These are phyloP conservation scores for Salix viminalis DNA, from an alignment of 345 rosid species.

Conservation along the genomic window DNA sequence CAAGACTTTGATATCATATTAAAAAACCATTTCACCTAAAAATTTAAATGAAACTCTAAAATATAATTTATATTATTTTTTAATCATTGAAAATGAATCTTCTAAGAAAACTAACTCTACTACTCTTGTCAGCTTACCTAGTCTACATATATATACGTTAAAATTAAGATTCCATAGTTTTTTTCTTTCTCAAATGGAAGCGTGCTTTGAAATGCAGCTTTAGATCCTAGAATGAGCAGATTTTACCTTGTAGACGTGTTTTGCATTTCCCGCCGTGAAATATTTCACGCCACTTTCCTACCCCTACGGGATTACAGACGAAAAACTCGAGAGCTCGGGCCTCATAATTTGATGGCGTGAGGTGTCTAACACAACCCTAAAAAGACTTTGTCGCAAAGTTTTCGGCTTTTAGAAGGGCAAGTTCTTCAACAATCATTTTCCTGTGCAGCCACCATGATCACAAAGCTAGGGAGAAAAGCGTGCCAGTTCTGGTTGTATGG, in stretches of 20 bases:
- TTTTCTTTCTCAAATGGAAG: no score
- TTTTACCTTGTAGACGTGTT: no score
- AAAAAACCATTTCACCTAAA: rapidly evolving
- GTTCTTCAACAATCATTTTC: background rate
- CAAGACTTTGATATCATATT: rapidly evolving
- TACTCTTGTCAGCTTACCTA: no score
- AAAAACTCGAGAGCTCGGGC: no score
- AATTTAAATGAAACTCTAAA: no score
- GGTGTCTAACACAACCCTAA: background rate
- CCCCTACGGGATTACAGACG: background rate
- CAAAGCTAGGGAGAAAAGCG: background rate
- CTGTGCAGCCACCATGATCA: background rate
- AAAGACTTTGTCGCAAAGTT: background rate
- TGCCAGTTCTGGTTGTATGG: background rate
- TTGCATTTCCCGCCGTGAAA: background rate
- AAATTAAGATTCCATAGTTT: no score
- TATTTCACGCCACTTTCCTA: background rate
- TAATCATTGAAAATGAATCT: no score
- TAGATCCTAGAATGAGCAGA: no score
- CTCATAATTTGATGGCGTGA: background rate
- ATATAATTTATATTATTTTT: no score
- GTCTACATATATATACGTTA: no score
- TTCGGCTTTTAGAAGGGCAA: background rate
- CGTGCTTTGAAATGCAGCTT: no score
- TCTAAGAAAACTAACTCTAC: no score